Evolutionary conservation across 305 asterid genomes (phyloP).

Genomic region (Solanum hybrid): DNA sequence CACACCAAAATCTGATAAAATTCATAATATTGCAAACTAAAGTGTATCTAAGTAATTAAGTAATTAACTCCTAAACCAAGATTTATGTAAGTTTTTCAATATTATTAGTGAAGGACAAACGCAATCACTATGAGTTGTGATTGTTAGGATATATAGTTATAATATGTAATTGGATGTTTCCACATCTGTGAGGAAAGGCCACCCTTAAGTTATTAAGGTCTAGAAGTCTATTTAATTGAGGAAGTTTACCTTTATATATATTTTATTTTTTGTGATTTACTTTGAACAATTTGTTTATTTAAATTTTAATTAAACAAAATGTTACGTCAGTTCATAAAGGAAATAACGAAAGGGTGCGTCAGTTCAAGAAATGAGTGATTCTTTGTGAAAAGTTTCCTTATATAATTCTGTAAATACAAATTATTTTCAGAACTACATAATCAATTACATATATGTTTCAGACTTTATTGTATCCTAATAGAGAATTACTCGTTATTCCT

Average conservation of each 20-base stretch:
- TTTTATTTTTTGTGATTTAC: too few species aligned
- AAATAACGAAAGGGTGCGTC: too few species aligned
- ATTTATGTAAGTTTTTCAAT: background rate
- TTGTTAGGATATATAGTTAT: background rate
- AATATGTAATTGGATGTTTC: background rate
- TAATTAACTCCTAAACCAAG: too few species aligned
- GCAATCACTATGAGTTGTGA: background rate
- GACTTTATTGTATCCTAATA: background rate
- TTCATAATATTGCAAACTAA: background rate
- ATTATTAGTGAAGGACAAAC: background rate
- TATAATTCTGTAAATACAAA: background rate
- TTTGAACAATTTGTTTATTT: background rate
- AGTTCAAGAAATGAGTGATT: too few species aligned
- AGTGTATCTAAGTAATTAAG: too few species aligned
- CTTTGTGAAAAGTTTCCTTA: too few species aligned
- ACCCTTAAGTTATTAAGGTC: background rate
- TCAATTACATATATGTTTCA: background rate
- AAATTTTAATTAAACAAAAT: too few species aligned
- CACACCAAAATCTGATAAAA: too few species aligned
- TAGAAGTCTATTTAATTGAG: background rate
- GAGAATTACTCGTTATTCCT: background rate
- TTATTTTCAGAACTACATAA: rapidly evolving
- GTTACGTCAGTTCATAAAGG: background rate
- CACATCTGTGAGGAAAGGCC: background rate
- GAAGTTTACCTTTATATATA: too few species aligned